These are phyloP conservation scores for Sporothrix pallida DNA, from an alignment of 2,329 filamentous ascomycete species.

Conservation along the genomic window DNA sequence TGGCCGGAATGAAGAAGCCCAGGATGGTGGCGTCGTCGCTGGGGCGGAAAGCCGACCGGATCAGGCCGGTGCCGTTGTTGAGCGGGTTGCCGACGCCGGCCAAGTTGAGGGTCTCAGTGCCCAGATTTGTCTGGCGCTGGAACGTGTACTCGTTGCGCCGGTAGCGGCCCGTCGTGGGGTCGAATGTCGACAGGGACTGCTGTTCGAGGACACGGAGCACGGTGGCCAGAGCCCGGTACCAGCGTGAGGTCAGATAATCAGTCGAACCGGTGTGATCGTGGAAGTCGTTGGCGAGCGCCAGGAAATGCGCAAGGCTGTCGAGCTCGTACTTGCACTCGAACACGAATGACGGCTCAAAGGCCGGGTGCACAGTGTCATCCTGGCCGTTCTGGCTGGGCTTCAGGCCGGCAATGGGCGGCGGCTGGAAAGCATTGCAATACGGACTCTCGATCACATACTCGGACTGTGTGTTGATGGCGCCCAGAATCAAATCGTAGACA, in stretches of 20 bases:
- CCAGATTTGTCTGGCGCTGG: conserved; percentile 75
- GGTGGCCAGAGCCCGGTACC: conserved; percentile 77
- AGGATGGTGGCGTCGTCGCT: conserved; percentile 95
- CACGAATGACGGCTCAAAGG: conserved; percentile 81
- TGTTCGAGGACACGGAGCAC: conserved; percentile 75
- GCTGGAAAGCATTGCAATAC: conserved; percentile 98
- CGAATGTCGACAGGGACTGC: conserved; percentile 82
- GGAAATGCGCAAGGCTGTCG: conserved; percentile 90
- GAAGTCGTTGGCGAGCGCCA: conserved; percentile 85
- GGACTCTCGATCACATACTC: conserved; percentile 94
- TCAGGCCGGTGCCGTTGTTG: conserved; percentile 79
- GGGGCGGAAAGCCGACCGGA: conserved; percentile 90
- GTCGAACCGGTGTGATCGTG: conserved; percentile 73
- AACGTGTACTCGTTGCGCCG: conserved; percentile 84
- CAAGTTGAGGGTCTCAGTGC: conserved; percentile 88
- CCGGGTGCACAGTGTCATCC: conserved; percentile 81
- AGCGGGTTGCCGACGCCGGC: conserved; percentile 89
- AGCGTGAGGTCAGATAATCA: conserved; percentile 78
- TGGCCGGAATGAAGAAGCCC: conserved; percentile 92
- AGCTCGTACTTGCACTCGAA: conserved; percentile 99
- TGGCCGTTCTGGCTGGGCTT: conserved; percentile 75
- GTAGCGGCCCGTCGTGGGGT: conserved; percentile 67
- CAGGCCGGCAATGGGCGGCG: conserved; percentile 81
- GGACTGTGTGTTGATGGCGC: conserved; percentile 61
- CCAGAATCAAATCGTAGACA: conserved; percentile 62